These are phyloP conservation scores for Lipomyces kockii DNA, from an alignment of 805 yeast genomes.

Conservation along the genomic window DNA sequence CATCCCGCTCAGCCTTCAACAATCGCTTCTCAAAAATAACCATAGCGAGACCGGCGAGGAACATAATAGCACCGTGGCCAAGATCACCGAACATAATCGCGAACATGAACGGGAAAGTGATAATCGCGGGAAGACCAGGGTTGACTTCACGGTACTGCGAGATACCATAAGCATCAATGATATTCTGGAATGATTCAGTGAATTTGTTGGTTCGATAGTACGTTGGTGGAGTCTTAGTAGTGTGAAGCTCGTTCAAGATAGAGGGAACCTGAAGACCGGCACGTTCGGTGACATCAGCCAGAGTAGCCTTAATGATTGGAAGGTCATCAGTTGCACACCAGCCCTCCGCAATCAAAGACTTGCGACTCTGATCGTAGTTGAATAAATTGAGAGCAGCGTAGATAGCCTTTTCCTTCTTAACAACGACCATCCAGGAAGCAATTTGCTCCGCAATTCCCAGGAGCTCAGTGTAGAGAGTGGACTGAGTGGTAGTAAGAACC, in stretches of 20 bases:
- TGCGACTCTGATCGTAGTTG: conserved; percentile 80
- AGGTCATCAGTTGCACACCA: conserved; percentile 90
- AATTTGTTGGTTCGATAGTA: conserved; percentile 93
- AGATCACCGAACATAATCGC: conserved; percentile 99
- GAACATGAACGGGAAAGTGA: conserved; percentile 97
- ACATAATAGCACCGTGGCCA: conserved; percentile 90
- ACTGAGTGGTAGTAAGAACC: conserved; percentile 66
- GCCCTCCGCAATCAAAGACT: conserved; percentile 91
- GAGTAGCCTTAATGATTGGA: conserved; percentile 62
- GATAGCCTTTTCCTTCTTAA: conserved; percentile 81
- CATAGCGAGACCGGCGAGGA: conserved; percentile 70
- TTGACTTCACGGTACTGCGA: conserved; percentile 93
- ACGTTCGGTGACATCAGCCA: conserved; percentile 65
- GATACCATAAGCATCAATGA: conserved; percentile 94
- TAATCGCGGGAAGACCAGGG: conserved; percentile 92
- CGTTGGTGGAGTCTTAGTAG: conserved; percentile 91
- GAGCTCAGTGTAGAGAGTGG: conserved; percentile 76
- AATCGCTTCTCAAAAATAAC: conserved; percentile 76
- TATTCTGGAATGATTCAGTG: conserved; percentile 88
- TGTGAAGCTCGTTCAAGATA: conserved; percentile 61
- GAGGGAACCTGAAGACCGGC: conserved; percentile 52
- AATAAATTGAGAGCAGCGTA: conserved; percentile 77
- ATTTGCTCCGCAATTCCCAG: conserved; percentile 76
- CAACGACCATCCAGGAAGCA: conserved; percentile 69
- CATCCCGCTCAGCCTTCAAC: conserved; percentile 75